Evolutionary conservation across 2,329 filamentous ascomycete species (phyloP).

Genomic region (Trichoderma breve): DNA sequence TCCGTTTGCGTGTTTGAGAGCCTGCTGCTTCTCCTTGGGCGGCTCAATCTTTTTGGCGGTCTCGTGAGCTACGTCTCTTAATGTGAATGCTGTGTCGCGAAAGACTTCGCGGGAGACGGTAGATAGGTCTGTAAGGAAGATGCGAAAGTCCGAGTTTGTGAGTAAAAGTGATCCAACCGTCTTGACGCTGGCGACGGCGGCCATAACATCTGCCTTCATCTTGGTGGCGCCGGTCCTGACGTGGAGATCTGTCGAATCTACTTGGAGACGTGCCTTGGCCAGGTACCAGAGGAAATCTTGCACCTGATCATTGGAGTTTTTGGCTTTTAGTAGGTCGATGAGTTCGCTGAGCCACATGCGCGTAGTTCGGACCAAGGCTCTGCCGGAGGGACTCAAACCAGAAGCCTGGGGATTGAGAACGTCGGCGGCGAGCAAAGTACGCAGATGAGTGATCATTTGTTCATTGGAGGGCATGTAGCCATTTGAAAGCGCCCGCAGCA

Average conservation of each 20-base stretch:
- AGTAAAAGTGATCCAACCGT: conserved; percentile 83
- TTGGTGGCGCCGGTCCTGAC: conserved; percentile 31
- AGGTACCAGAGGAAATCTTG: conserved; percentile 91
- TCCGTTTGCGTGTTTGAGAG: conserved; percentile 40
- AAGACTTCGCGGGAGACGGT: conserved; percentile 81
- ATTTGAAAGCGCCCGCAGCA: conserved; percentile 74
- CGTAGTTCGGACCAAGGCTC: conserved; percentile 66
- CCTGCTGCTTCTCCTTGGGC: conserved; percentile 57
- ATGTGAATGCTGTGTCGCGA: conserved; percentile 75
- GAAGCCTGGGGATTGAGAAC: conserved; percentile 68
- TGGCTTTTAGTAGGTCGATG: conserved; percentile 77
- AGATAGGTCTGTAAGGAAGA: conserved; percentile 78
- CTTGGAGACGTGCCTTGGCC: conserved; percentile 63
- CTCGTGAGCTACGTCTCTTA: conserved; percentile 73
- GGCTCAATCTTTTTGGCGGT: conserved; percentile 73
- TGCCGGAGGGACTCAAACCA: conserved; percentile 75
- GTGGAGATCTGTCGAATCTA: conserved; percentile 33
- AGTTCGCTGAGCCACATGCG: conserved; percentile 75
- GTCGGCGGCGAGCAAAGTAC: conserved; percentile 74
- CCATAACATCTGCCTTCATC: conserved; percentile 35
- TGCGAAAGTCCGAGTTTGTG: conserved; percentile 85
- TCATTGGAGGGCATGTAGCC: conserved; percentile 93
- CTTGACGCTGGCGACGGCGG: conserved; percentile 71
- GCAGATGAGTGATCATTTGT: conserved; percentile 75
- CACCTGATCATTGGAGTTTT: conserved; percentile 80